These are phyloP conservation scores for Athelia sp. DNA, from an alignment of 1,284 basidiomycete species.

Conservation along the genomic window DNA sequence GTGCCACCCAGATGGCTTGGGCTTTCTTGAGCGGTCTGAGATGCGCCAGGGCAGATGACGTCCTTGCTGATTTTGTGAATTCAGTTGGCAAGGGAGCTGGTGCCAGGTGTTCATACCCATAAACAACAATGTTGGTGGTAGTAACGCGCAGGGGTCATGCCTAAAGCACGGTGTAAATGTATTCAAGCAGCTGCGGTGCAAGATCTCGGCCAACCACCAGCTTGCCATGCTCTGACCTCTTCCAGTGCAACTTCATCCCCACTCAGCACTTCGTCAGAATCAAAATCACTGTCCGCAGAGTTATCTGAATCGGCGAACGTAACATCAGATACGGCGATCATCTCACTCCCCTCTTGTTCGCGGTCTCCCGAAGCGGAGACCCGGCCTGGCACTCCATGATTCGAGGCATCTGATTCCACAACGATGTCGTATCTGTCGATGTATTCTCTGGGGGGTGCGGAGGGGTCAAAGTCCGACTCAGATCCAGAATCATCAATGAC, in stretches of 20 bases:
- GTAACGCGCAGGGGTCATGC: no score
- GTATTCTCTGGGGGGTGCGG: conserved; percentile 4
- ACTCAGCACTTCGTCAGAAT: conserved; percentile 15
- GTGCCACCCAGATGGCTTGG: conserved; percentile 17
- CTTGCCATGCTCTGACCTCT: no score
- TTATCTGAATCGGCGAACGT: conserved; percentile 3
- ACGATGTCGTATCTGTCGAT: conserved; percentile 1
- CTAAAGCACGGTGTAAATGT: no score
- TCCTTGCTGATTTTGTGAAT: neutral
- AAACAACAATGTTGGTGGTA: no score
- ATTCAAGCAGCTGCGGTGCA: no score
- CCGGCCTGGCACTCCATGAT: neutral
- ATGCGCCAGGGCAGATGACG: neutral
- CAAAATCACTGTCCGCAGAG: conserved; percentile 16
- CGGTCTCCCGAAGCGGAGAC: no score
- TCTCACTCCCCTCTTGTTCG: conserved; percentile 9
- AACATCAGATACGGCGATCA: conserved; percentile 1
- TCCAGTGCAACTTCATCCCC: conserved; percentile 13
- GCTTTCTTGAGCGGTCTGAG: conserved; percentile 16
- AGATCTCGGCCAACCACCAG: no score
- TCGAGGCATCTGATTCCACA: neutral
- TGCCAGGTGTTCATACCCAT: neutral
- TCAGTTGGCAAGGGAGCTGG: neutral
- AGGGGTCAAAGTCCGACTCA: neutral
- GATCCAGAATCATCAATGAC: neutral